Evolutionary conservation across 176 grass and related monocot genomes (phyloP).

Genomic region (Alloteropsis semialata): DNA sequence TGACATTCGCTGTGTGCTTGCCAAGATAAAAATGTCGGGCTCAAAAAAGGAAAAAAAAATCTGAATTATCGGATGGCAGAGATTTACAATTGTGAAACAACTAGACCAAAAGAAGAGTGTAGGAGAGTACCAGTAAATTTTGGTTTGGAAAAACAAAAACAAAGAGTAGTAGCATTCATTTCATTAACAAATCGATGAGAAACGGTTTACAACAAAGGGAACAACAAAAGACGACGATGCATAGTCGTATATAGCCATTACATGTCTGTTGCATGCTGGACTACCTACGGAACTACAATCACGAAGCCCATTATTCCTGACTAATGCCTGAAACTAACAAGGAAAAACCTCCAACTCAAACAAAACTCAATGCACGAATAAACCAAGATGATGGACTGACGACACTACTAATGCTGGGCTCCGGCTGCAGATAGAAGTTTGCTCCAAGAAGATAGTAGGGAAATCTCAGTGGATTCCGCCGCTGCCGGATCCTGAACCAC

Average conservation of each 20-base stretch:
- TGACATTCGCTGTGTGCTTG: no score
- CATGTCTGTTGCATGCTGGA: background rate
- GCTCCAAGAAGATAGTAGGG: background rate
- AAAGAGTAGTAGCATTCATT: background rate
- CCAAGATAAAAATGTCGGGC: no score
- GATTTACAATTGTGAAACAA: no score
- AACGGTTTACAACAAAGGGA: background rate
- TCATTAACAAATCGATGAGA: background rate
- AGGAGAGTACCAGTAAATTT: background rate
- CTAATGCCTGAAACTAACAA: background rate
- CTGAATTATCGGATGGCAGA: no score
- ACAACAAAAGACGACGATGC: background rate
- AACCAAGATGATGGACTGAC: constrained; percentile 13
- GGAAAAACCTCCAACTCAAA: background rate
- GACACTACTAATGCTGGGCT: background rate
- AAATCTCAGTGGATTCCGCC: constrained; percentile 6
- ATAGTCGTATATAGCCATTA: constrained; percentile 10
- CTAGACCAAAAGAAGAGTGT: no score
- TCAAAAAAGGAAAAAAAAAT: no score
- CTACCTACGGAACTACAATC: constrained; percentile 14
- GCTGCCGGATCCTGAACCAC: constrained; percentile 22
- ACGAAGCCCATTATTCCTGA: constrained; percentile 21
- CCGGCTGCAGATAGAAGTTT: background rate
- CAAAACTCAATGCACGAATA: background rate
- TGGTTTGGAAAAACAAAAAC: background rate